Evolutionary conservation across 192 early-diverging fungal species (phyloP), one percentile per base, ranked within the genome.

Genomic region (Haplosporangium gracile): DNA sequence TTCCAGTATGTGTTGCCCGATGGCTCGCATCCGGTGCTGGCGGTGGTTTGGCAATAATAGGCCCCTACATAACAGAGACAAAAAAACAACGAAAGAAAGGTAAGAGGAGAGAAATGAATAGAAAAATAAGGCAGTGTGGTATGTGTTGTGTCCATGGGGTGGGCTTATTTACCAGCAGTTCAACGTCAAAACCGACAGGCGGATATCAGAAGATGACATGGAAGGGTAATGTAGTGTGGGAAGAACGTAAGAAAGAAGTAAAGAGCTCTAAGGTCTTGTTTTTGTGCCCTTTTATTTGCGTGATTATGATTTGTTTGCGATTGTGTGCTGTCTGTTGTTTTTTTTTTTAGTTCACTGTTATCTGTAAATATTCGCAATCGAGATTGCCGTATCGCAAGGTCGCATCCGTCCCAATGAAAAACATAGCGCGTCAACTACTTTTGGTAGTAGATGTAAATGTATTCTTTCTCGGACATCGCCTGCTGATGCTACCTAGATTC

Each of bases 151-250:
- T 22, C 13, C 38, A 22, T 7, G 34, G 5, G 38, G 38, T 29
- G 26, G 26, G 6, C 32, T 65, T 32, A 15, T 2, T 65, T 90
- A 89, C 92, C 92, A 93, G 81, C 92, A 93, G 74, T 78, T 77
- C 36, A 81, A 36, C 34, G 80, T 81, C n/a, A 81, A 42, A 2
- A 81, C 80, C 2, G 74, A 81, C 32, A 81, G 72, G 10, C 24
- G 45, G 18, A 39, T 40, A 63, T 49, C 70, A 43, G 20, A 8
- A 34, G 29, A 4, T 10, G 60, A 32, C 60, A 65, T 65, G 8
- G 24, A 26, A 24, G 11, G 32, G 29, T 32, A 29, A 65, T 13
- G 29, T 65, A 29, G 29, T 32, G 29, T 32, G 60, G 32, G 60
- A 32, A 65, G 13, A 65, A 29, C 6, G 10, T 32, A 5, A 16